phyloP scores from a whole-genome alignment of 805 yeast species.

The Teunomyces gatunensis region DNA sequence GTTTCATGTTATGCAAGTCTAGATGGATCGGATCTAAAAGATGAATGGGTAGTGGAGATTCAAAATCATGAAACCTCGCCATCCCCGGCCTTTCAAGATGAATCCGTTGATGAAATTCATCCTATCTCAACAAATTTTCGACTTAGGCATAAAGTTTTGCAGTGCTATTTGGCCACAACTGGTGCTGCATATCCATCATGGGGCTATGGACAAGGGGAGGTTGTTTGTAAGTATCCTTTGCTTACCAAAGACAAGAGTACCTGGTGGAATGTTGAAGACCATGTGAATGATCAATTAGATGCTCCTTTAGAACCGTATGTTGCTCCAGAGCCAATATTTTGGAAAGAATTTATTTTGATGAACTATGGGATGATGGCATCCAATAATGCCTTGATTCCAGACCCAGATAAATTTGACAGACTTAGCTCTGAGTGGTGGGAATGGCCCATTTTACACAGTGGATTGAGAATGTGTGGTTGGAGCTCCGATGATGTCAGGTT shows the following conservation, averaged over 20 bases:
- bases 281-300: constrained; percentile 49
- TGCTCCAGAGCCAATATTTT: constrained; percentile 47
- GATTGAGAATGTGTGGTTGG: constrained; percentile 81
- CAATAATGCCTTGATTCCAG: constrained; percentile 79
- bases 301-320: constrained; percentile 29
- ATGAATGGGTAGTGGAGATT: constrained; percentile 88
- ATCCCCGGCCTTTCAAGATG: constrained; percentile 41
- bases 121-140: constrained; percentile 78
- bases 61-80: constrained; percentile 55
- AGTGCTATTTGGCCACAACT: constrained; percentile 76
- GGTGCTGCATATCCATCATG: constrained; percentile 70
- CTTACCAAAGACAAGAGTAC: constrained; percentile 57
- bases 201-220: constrained; percentile 86
- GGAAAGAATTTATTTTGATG: constrained; percentile 66
- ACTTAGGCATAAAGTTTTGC: constrained; percentile 57
- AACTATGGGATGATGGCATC: constrained; percentile 83
- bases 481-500: constrained; percentile 52
- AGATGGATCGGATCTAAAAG: constrained; percentile 71
- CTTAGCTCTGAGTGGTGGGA: constrained; percentile 79
- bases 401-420: constrained; percentile 64
- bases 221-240: constrained; percentile 59
- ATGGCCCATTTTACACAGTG: constrained; percentile 71
- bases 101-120: constrained; percentile 53
- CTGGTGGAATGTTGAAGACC: constrained; percentile 82
- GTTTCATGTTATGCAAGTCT: constrained; percentile 84